phyloP scores from a whole-genome alignment of 371 early-diverging fungal genomes.

The Chytridium lagenaria region DNA sequence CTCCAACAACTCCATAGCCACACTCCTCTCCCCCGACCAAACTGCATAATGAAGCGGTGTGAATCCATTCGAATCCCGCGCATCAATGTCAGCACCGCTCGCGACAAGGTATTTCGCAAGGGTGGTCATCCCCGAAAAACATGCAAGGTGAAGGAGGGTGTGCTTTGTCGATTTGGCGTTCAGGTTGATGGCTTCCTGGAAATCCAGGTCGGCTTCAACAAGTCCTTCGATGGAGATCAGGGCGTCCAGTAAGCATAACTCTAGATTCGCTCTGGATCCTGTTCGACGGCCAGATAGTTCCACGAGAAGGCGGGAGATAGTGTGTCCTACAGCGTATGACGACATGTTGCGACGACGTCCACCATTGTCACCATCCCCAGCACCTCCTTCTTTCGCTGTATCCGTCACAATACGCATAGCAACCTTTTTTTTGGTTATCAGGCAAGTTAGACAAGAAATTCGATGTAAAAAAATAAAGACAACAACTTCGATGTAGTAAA shows the following conservation, averaged over 20 bases:
- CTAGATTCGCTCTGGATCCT: constrained; percentile 24
- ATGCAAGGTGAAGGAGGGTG: constrained; percentile 58
- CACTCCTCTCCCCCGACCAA: constrained; percentile 46
- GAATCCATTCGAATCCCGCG: constrained; percentile 54
- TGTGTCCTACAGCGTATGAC: constrained; percentile 12
- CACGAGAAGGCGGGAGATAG: constrained; percentile 7
- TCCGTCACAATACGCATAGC: constrained; percentile 77
- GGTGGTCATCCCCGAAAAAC: constrained; percentile 55
- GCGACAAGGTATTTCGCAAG: constrained; percentile 49
- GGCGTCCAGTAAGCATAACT: constrained; percentile 30
- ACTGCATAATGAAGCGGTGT: constrained; percentile 60
- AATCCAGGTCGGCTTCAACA: background rate
- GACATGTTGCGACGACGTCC: background rate
- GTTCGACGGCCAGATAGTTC: constrained; percentile 9
- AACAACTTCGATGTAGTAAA: no score
- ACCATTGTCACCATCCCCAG: constrained; percentile 11
- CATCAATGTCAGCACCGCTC: constrained; percentile 44
- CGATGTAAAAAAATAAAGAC: constrained; percentile 9
- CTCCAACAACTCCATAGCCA: constrained; percentile 47
- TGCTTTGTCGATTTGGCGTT: constrained; percentile 48
- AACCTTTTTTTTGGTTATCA: constrained; percentile 20
- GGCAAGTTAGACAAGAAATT: background rate
- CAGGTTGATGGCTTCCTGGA: constrained; percentile 25
- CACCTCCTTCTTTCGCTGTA: constrained; percentile 37
- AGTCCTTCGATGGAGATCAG: constrained; percentile 26